Evolutionary conservation across 2,329 filamentous ascomycete genomes (phyloP), one percentile per base, ranked within the genome.

Genomic region (Cryphonectria japonica): DNA sequence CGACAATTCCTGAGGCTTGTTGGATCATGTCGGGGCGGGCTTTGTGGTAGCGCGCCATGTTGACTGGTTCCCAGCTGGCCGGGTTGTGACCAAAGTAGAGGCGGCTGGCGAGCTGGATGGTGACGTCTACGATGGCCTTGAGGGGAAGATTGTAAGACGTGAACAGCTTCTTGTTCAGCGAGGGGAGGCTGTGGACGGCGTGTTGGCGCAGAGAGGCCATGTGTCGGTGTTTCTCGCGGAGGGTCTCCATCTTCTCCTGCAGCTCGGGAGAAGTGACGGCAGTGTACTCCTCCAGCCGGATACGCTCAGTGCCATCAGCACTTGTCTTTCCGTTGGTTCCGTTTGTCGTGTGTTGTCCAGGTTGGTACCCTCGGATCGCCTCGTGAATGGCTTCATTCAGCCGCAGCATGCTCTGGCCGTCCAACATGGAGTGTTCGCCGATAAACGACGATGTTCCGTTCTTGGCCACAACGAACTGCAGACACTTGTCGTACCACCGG

Each of bases 401-500:
- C 13, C 67, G 59, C 14, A 66, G 52, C 46, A 71, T 65, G 19
- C 69, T 72, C 41, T 72, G 63, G n/a, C 74, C 76, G 59, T 77
- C 76, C 22, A 76, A 62, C 68, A 74, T 74, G 1, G 75, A 71
- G 46, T 77, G 76, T 46, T 77, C 76, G 39, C 68, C 70, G 14
- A 75, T 62, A 22, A 69, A 68, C 16, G 73, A 72, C 1, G 76
- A 76, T 26, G 71, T 67, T 14, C 75, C 76, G 66, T 78, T 78
- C 7, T 73, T 64, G 54, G 72, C 73, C 13, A 78, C 70, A 5
- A 75, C 65, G 63, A 76, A 77, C 54, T 76, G 73, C 8, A 76
- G 69, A 32, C 66, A 67, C 68, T 78, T 77, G 69, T 78, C 77
- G 39, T 73, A 67, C 77, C 77, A 78, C 26, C 77, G 72, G 67